A percentile compares a stretch with the other conserved stretches of the same genome.
Evolutionary conservation across 805 yeast genomes (phyloP).

Genomic region (Lipomyces spencermartinsiae): DNA sequence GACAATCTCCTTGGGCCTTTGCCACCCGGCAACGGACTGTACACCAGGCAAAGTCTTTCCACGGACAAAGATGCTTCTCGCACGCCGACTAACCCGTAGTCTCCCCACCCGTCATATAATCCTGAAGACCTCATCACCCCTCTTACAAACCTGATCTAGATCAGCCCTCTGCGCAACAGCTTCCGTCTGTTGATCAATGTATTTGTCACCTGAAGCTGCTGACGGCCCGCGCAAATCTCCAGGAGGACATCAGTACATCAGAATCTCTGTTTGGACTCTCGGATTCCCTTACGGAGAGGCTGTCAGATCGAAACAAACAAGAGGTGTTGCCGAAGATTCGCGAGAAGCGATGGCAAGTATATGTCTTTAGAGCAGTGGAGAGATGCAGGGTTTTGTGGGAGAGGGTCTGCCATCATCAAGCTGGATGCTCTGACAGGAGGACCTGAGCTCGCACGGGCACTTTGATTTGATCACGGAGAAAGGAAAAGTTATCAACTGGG

Average conservation of each 20-base stretch:
- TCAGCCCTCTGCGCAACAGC: conserved; percentile 1
- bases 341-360: conserved; percentile 12
- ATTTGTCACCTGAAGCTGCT: conserved; percentile 8
- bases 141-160: conserved; percentile 6
- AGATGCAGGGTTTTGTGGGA: conserved; percentile 6
- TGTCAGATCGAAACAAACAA: background rate
- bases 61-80: background rate
- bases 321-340: conserved; percentile 10
- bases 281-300: conserved; percentile 4
- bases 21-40: conserved; percentile 2
- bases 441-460: conserved; percentile 6
- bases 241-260: conserved; percentile 7
- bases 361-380: conserved; percentile 6
- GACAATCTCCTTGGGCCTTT: background rate
- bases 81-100: background rate
- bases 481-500: conserved; percentile 8
- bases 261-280: conserved; percentile 4
- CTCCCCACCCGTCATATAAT: background rate
- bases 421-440: conserved; percentile 5
- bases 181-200: conserved; percentile 7
- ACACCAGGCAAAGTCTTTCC: background rate
- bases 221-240: conserved; percentile 6
- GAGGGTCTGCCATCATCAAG: conserved; percentile 5
- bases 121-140: background rate
- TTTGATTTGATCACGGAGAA: conserved; percentile 1